Percentiles rank a stretch among this genome's conserved stretches.
These are phyloP conservation scores for Saccharum spontaneum DNA, from an alignment of 176 grass and related monocot species.

Conservation along the genomic window DNA sequence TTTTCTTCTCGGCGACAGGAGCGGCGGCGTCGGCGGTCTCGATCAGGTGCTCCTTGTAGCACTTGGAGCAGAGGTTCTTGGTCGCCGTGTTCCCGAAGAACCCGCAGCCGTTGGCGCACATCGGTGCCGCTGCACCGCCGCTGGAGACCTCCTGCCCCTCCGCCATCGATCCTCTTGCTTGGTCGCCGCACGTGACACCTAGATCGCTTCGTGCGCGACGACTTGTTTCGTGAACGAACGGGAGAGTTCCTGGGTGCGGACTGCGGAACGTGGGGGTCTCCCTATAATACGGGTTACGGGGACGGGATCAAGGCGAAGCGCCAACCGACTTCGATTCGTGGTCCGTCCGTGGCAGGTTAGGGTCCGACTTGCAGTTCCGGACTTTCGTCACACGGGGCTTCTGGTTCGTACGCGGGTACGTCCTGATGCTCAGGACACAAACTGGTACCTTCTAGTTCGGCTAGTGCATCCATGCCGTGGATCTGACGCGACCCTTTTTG, in stretches of 20 bases:
- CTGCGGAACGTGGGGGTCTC: neutral
- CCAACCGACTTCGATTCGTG: neutral
- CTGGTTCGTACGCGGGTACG: neutral
- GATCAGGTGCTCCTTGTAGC: constrained; percentile 31
- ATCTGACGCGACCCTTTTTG: neutral
- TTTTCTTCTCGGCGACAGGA: neutral
- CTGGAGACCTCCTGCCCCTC: neutral
- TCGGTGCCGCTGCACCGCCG: neutral
- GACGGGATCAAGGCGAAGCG: neutral
- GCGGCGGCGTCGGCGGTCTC: neutral
- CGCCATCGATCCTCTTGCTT: neutral
- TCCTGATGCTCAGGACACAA: neutral
- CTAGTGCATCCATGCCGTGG: neutral
- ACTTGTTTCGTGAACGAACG: neutral
- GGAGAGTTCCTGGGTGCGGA: neutral
- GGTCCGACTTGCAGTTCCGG: neutral
- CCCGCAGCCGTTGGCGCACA: constrained; percentile 47
- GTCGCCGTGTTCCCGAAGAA: constrained; percentile 45
- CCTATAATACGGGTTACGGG: neutral
- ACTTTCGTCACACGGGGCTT: neutral
- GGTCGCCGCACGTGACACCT: neutral
- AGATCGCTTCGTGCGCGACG: neutral
- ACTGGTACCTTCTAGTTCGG: neutral
- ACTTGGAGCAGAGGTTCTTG: constrained; percentile 50
- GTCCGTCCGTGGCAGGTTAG: neutral